phyloP scores from a whole-genome alignment of 1,139 yeast species.

The Suhomyces kunorum region DNA sequence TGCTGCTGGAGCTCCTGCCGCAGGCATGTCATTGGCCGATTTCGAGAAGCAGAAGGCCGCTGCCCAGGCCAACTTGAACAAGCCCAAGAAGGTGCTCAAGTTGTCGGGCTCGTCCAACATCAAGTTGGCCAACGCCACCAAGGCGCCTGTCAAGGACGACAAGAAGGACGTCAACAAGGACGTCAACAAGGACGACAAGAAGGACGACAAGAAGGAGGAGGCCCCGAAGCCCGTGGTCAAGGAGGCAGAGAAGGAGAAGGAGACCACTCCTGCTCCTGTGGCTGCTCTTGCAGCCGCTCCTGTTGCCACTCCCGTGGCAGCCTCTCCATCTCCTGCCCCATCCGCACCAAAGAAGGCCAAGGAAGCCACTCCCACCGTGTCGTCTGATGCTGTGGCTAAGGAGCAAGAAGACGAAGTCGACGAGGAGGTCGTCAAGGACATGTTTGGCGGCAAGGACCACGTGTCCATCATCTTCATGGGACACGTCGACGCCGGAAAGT shows the following conservation, averaged over 20 bases:
- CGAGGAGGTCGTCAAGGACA: constrained; percentile 81
- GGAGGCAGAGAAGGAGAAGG: constrained; percentile 11
- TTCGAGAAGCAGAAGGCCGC: constrained; percentile 71
- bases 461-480: constrained; percentile 98
- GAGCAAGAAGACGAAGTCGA: constrained; percentile 88
- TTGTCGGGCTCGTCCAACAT: constrained; percentile 66
- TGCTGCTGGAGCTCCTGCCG: constrained; percentile 34
- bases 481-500: constrained; percentile 99
- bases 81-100: constrained; percentile 64
- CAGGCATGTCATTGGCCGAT: constrained; percentile 85
- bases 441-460: constrained; percentile 98
- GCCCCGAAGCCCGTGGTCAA: background rate
- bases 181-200: background rate
- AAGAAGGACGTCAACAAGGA: constrained; percentile 17
- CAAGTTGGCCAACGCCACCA: constrained; percentile 63
- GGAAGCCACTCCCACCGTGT: constrained; percentile 26
- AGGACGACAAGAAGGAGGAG: background rate
- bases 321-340: constrained; percentile 18
- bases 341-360: constrained; percentile 20
- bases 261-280: constrained; percentile 18
- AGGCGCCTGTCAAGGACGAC: constrained; percentile 31
- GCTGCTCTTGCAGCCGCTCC: constrained; percentile 18
- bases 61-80: constrained; percentile 40
- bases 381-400: constrained; percentile 55
- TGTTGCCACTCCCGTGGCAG: constrained; percentile 19